Conservation (phyloP, 179 eudicot genomes). For the Monotropa hypopitys region DNA sequence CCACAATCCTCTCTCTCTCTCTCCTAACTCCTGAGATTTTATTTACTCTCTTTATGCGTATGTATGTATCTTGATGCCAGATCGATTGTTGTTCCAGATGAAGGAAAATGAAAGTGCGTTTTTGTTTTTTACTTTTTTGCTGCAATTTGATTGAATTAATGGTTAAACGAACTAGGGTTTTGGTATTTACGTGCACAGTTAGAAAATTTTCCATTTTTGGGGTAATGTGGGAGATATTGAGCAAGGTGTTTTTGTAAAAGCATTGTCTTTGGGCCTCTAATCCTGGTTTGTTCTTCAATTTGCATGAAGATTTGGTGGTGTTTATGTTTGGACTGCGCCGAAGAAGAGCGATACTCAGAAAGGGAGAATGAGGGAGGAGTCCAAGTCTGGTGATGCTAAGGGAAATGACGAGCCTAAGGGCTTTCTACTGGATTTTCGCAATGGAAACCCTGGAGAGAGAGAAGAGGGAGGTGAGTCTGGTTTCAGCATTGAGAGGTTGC, state of each 20-base stretch:
- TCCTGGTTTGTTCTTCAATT: conserved; percentile 13
- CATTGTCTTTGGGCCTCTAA: conserved; percentile 5
- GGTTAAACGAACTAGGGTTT: background rate
- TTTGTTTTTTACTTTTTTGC: background rate
- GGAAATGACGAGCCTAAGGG: conserved; percentile 9
- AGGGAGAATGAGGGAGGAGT: conserved; percentile 19
- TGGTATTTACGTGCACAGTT: background rate
- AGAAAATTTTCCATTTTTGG: background rate
- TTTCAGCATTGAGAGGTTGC: background rate
- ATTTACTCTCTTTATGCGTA: background rate
- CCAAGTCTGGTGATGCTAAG: conserved; percentile 1
- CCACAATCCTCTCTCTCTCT: background rate
- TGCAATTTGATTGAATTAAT: background rate
- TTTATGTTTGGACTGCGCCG: conserved; percentile 38
- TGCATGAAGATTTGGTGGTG: conserved; percentile 77
- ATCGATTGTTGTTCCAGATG: conserved; percentile 1
- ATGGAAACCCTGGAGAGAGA: conserved; percentile 27
- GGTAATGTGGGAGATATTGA: conserved; percentile 14
- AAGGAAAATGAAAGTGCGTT: background rate
- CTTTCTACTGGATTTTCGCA: conserved; percentile 22
- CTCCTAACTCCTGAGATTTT: background rate
- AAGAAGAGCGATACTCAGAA: conserved; percentile 19
- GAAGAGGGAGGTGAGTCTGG: conserved; percentile 10
- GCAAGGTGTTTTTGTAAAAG: conserved; percentile 29
- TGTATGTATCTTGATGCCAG: background rate